phyloP scores from a whole-genome alignment of 306 rosid species.

The Sesbania bispinosa region DNA sequence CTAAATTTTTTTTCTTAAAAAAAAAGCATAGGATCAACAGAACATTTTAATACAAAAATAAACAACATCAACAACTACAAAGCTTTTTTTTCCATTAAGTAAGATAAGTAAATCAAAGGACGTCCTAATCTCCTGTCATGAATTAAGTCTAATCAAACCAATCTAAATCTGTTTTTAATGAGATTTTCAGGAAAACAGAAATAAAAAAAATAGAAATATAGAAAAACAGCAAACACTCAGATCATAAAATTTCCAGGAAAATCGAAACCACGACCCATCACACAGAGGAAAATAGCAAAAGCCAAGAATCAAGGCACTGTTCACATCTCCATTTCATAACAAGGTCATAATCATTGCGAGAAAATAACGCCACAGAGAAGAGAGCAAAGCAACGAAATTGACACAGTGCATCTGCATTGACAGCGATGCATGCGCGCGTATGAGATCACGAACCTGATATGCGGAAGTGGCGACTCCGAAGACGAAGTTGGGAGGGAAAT shows the following conservation, averaged over 20 bases:
- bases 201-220: neutral
- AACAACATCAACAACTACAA: too few relatives aligned
- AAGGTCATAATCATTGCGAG: neutral
- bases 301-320: neutral
- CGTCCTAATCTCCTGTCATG: too few relatives aligned
- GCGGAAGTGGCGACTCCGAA: constrained; percentile 92
- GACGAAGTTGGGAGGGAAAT: constrained; percentile 75
- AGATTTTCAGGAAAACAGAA: too few relatives aligned
- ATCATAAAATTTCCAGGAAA: constrained; percentile 13
- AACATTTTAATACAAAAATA: too few relatives aligned
- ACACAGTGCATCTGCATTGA: neutral
- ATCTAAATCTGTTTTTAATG: neutral
- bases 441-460: constrained; percentile 55
- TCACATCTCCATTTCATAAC: neutral
- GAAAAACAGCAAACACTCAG: neutral
- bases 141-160: neutral
- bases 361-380: neutral
- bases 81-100: too few relatives aligned
- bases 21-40: too few relatives aligned
- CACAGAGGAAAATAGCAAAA: neutral
- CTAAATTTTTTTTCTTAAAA: too few relatives aligned
- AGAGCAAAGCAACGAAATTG: neutral
- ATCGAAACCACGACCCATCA: neutral
- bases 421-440: too few relatives aligned
- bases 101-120: too few relatives aligned